Base-by-base conservation (phyloP, 148 eudicot species). In the Chenopodium quinoa region DNA sequence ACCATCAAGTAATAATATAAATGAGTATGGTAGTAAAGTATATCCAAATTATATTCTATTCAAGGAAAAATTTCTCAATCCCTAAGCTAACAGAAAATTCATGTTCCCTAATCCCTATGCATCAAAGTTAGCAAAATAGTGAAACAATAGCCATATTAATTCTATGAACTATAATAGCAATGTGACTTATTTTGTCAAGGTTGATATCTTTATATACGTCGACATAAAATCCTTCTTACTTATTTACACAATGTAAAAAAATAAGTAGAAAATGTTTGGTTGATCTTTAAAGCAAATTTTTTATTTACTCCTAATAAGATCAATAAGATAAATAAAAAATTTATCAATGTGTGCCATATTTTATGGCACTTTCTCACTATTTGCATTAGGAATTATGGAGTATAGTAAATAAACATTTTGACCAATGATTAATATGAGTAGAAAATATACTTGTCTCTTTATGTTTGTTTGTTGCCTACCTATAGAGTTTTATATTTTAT, bases 371-470 rank as follows among this genome's bases (percentile, higher is more conserved):
- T 54, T 54, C 60, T 54, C 60, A 11, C 17, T 54, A 13, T 52
- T 52, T 52, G 14, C 16, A 11, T 12, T 10, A 52, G 56, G 56
- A 52, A 52, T 52, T 16, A 54, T 12, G 60, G 2, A 54, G 16
- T 54, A 16, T 16, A 11, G 17, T 54, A 54, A 71, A 44, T 27
- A 54, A 16, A 71, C 25, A 17, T 16, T 62, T 80, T 63, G 83
- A 80, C 78, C 71, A 64, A 72, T 76, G 60, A 80, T 25, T 70
- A 71, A 56, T 56, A 56, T 4, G 22, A 56, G 62, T 80, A 71
- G 73, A 78, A 29, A 62, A 64, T 54, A 69, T 23, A 75, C 48
- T 77, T 81, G 84, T 81, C 83, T 81, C 76, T 73, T 77, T 84
- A 81, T 84, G 84, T 77, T 81, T 75, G 67, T 58, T 31, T 12